Base-by-base conservation (phyloP, 345 rosid genomes). In the Camelina sativa region DNA sequence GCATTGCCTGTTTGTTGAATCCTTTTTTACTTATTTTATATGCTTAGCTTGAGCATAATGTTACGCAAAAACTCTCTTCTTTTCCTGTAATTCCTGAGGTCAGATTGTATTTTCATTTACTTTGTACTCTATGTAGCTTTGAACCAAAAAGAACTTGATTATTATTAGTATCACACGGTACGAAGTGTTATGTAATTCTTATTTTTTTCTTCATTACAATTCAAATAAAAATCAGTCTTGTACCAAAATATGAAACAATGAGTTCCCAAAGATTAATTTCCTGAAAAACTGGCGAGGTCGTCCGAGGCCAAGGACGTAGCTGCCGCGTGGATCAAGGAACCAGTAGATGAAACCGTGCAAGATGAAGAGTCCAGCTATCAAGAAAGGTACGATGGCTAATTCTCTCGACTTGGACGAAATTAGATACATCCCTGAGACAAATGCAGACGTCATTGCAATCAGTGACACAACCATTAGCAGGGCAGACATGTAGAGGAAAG, bases 251-350 rank as follows among this genome's bases (percentile, higher is more conserved):
- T 64, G 65, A 7, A 32, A 19, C 57, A 54, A 5, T 4, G 77
- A 4, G 47, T 44, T 64, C 0, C 67, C 16, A 28, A 5, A 75
- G 79, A 67, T 2, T 4, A 61, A 23, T 11, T 53, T 41, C 20
- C 62, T 61, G 4, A 43, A 19, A 11, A 40, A 20, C 12, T 7
- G 28, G 17, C 62, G 67, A 40, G 68, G 20, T 37, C 53, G 16
- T 9, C 50, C 54, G 11, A 80, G 73, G 50, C 59, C 75, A 47
- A 32, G 34, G 38, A 63, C 11, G 11, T 68, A 35, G 65, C 50
- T 47, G 4, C 74, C 74, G 0, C 72, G 63, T 6, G 82, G 62
- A 40, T 79, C 82, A 48, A 73, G 8, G 52, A 73, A 79, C 82
- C 78, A 73, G 71, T 52, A 52, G 56, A 53, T 6, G 37, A 67